Base-by-base conservation (phyloP, 75 land plant species). In the Selaginella moellendorffii region DNA sequence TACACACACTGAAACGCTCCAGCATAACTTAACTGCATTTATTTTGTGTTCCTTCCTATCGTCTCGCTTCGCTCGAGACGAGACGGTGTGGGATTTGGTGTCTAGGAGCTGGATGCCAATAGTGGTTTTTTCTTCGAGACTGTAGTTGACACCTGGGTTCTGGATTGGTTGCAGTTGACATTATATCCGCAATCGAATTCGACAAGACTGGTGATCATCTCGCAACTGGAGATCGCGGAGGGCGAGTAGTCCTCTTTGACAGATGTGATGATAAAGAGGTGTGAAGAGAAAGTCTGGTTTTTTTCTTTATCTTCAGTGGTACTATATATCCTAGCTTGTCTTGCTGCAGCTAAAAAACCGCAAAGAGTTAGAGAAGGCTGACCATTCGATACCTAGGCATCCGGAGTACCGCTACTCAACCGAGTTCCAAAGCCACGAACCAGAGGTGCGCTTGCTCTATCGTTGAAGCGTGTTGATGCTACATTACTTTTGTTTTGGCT, bases 351-450 rank as follows among this genome's bases (percentile, higher is more conserved):
- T 23, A 28, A 58, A 52, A 19, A 63, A 71, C 20, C 72, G 82
- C 24, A 85, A 65, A 59, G 77, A 82, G 68, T 62, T 85, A 31
- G 96, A 89, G 71, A 63, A 62, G 54, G 31, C 71, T 29, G 90
- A 89, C 75, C 66, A 17, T 31, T 19, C 56, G 8, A 22, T 28
- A 30, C 53, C 64, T 1, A 54, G 28, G 59, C 78, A 77, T 79
- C 86, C 86, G 61, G 67, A 77, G 75, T 85, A 70, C 68, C 68
- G 71, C 2, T 89, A 83, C 27, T 83, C 76, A 65, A 89, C 84
- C 14, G 96, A 89, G 31, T 89, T 85, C 54, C 86, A 89, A 70
- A 89, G 90, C 71, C 96, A 89, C 74, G 86, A 89, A 69, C 84
- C 89, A 19, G 90, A 85, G 95, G 95, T 88, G 60, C 24, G 31